These are phyloP conservation scores for Gliomastix tumulicola DNA, from an alignment of 2,329 filamentous ascomycete genomes.

Conservation along the genomic window DNA sequence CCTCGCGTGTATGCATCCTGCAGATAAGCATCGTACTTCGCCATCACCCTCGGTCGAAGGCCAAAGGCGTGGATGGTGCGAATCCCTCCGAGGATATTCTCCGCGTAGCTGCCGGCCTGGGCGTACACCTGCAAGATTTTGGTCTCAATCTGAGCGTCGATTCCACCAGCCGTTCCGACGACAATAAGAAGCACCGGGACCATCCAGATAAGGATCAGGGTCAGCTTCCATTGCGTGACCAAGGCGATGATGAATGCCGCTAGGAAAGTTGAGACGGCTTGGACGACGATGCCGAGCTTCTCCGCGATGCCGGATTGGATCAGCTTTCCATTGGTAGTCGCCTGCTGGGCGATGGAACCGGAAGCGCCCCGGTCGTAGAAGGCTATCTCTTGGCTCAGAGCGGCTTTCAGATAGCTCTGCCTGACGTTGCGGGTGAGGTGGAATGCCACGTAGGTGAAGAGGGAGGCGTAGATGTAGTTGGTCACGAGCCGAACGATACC, in stretches of 20 bases:
- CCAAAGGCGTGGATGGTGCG: conserved; percentile 9
- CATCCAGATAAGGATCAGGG: conserved; percentile 16
- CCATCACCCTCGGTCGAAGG: conserved; percentile 6
- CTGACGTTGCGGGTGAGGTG: conserved; percentile 34
- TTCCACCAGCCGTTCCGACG: conserved; percentile 10
- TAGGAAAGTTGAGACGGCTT: conserved; percentile 20
- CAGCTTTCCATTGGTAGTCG: conserved; percentile 28
- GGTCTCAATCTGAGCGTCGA: conserved; percentile 14
- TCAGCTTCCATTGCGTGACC: conserved; percentile 25
- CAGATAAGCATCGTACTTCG: conserved; percentile 7
- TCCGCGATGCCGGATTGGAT: conserved; percentile 24
- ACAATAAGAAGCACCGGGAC: conserved; percentile 6
- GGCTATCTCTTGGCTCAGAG: conserved; percentile 37
- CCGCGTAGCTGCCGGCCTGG: conserved; percentile 15
- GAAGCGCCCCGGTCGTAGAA: conserved; percentile 29
- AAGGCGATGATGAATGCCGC: conserved; percentile 23
- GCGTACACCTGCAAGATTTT: conserved; percentile 14
- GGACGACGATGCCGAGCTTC: conserved; percentile 22
- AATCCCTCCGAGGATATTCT: conserved; percentile 11
- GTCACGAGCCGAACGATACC: conserved; percentile 11
- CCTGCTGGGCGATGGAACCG: conserved; percentile 27
- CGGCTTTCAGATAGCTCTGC: conserved; percentile 34
- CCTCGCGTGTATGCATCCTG: conserved; percentile 4
- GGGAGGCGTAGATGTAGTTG: conserved; percentile 20
- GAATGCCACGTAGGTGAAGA: conserved; percentile 36